These are phyloP conservation scores for Uronychia setigera DNA, from an alignment of 73 alveolate genomes.

Conservation along the genomic window DNA sequence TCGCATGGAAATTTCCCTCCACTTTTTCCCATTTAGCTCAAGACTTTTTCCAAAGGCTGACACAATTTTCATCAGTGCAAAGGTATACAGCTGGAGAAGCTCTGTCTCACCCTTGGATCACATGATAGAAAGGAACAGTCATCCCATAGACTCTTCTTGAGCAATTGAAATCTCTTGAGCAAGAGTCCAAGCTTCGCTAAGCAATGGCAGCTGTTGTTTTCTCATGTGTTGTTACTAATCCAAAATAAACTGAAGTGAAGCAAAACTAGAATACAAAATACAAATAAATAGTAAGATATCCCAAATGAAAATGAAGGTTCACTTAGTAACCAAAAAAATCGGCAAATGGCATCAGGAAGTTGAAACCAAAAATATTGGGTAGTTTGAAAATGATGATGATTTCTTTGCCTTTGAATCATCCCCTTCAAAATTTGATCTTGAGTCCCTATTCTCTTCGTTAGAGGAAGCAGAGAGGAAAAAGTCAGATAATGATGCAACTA, in stretches of 20 bases:
- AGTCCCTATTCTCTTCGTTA: no score
- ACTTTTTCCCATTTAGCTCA: slow-evolving; percentile 48
- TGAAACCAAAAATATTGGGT: neutral
- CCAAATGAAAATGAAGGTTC: neutral
- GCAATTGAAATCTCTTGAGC: slow-evolving; percentile 40
- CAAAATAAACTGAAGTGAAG: no score
- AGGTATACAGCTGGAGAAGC: slow-evolving; percentile 73
- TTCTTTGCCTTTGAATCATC: slow-evolving; percentile 28
- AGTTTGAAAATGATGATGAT: slow-evolving; percentile 39
- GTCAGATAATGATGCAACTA: no score
- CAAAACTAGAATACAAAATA: neutral
- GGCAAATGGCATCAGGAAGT: slow-evolving; percentile 43
- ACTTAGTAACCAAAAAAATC: slow-evolving; percentile 42
- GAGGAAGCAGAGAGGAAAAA: no score
- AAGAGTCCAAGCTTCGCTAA: slow-evolving; percentile 11
- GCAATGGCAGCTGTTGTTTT: neutral
- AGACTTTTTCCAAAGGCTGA: slow-evolving; percentile 66
- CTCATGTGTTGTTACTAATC: neutral
- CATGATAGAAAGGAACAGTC: slow-evolving; percentile 50
- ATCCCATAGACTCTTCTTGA: slow-evolving; percentile 76
- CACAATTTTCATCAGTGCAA: slow-evolving; percentile 62
- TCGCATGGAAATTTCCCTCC: slow-evolving; percentile 4
- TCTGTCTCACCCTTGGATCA: slow-evolving; percentile 81
- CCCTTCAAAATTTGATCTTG: slow-evolving; percentile 29
- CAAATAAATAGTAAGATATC: neutral